A percentile compares a stretch with the other conserved stretches of the same genome.
Evolutionary conservation across 192 early-diverging fungal genomes (phyloP).

Genomic region (Umbelopsis isabellina): DNA sequence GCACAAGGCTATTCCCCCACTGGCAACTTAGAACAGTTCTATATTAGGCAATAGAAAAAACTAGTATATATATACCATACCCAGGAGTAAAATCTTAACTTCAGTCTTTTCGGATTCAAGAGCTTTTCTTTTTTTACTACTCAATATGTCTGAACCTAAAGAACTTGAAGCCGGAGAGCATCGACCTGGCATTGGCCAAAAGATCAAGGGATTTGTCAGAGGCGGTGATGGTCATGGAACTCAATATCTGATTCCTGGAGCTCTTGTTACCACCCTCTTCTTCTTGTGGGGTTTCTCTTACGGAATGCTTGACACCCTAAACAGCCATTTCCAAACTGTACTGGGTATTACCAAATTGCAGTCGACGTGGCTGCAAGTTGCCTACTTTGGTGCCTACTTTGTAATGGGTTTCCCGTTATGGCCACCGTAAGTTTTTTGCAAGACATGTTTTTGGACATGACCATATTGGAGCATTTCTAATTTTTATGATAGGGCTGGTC

Average conservation of each 20-base stretch:
- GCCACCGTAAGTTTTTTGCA: slow-evolving; percentile 33
- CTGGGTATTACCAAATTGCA: slow-evolving; percentile 34
- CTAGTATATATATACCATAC: too few species aligned
- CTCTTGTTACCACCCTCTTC: slow-evolving; percentile 36
- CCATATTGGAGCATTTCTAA: too few species aligned
- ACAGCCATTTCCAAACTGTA: slow-evolving; percentile 42
- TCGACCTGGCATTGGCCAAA: background rate
- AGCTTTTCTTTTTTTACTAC: too few species aligned
- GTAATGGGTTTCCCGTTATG: slow-evolving; percentile 27
- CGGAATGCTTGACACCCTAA: slow-evolving; percentile 39
- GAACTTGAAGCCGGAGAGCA: slow-evolving; percentile 8
- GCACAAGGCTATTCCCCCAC: too few species aligned
- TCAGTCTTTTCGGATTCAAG: too few species aligned
- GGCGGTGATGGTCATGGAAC: background rate
- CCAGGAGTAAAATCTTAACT: too few species aligned
- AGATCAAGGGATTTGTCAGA: background rate
- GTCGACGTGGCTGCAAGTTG: slow-evolving; percentile 41
- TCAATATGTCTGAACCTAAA: slow-evolving; percentile 6
- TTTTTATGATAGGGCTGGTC: slow-evolving; percentile 29
- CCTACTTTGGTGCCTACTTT: slow-evolving; percentile 45
- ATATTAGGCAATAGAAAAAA: too few species aligned
- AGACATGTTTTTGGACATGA: too few species aligned
- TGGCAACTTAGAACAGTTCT: too few species aligned
- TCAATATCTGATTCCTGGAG: slow-evolving; percentile 33
- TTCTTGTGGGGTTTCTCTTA: slow-evolving; percentile 47